Base-by-base conservation (phyloP, 768 basidiomycete species). In the Leucosporidium scottii region DNA sequence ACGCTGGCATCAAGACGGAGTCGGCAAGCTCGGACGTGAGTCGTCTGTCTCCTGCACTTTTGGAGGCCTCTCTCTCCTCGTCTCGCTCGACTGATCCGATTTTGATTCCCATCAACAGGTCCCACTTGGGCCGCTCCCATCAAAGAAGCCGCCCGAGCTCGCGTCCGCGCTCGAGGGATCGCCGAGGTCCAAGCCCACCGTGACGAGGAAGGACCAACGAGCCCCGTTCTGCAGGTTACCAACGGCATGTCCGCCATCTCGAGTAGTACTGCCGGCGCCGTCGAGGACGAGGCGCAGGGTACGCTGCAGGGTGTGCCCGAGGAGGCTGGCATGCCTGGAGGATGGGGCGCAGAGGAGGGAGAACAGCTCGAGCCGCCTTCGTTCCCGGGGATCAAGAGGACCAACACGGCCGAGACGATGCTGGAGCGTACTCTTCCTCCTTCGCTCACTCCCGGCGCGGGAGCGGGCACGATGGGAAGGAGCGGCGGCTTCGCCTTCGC, bases 61-160 rank as follows among this genome's bases (percentile, higher is more conserved):
- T 44, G 8, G 39, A 12, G 8, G 8, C 39, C 4, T 59, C n/a
- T 59, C 58, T 34, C 5, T n/a, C 34, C 34, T 34, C 34, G 10
- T 10, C 34, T 34, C 34, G 34, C 34, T 34, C 10, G 34, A 55
- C 4, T 61, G 5, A 53, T 1, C 17, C 48, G 30, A 4, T 18
- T 50, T n/a, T 5, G 5, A 18, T 18, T 6, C 15, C 6, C 49
- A 13, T 51, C 13, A n/a, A n/a, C 44, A 36, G 18, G 51, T 64
- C 90, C 90, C 71, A 84, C 83, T 69, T 93, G 91, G 91, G 90
- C 90, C 53, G 83, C 82, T 77, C 89, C 90, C 70, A 91, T 93
- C 81, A 93, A 92, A 81, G 83, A 86, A 75, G 83, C 84, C 59
- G 83, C 91, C 67, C 83, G 85, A 66, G 66, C 65, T 4, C 56